Conservation (phyloP, 2,329 filamentous ascomycete species). For the Colletotrichum sp. region DNA sequence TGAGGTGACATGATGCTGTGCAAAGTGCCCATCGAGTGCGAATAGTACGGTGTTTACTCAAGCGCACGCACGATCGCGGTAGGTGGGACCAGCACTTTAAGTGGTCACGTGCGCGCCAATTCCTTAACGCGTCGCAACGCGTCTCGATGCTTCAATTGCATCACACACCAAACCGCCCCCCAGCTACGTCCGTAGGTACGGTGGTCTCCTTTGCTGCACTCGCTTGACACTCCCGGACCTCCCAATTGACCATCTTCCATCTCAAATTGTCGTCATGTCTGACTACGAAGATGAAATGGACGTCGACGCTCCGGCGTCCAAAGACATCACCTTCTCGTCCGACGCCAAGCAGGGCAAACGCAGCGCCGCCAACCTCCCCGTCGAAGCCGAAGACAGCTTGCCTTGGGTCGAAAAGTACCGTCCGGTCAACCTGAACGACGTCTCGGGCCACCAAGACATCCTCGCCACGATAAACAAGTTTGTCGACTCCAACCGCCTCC, state of each 20-base stretch:
- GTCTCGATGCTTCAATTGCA: constrained; percentile 1
- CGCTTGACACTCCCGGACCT: not conserved
- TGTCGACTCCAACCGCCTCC: constrained; percentile 89
- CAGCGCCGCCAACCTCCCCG: constrained; percentile 88
- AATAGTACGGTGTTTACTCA: accelerated
- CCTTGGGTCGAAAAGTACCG: constrained; percentile 99
- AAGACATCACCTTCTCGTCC: constrained; percentile 71
- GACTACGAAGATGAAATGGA: constrained; percentile 68
- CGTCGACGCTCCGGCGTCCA: constrained; percentile 55
- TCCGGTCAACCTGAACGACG: constrained; percentile 85
- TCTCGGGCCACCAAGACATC: constrained; percentile 97
- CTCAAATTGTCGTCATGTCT: constrained; percentile 49
- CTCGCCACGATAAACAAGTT: constrained; percentile 98
- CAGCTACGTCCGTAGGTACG: not conserved
- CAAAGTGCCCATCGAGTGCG: not conserved
- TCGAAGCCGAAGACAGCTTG: constrained; percentile 91
- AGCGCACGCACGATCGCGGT: not conserved
- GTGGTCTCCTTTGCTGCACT: not conserved
- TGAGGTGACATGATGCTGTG: not conserved
- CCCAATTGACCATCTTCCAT: not conserved
- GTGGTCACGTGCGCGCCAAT: not conserved
- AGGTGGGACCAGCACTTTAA: not conserved
- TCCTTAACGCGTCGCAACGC: constrained; percentile 12
- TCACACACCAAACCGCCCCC: not conserved
- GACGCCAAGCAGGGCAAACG: constrained; percentile 87